Evolutionary conservation across 352 stramenopile genomes (phyloP), one percentile per base, ranked within the genome.

Genomic region (Elongisporangium anandrum): DNA sequence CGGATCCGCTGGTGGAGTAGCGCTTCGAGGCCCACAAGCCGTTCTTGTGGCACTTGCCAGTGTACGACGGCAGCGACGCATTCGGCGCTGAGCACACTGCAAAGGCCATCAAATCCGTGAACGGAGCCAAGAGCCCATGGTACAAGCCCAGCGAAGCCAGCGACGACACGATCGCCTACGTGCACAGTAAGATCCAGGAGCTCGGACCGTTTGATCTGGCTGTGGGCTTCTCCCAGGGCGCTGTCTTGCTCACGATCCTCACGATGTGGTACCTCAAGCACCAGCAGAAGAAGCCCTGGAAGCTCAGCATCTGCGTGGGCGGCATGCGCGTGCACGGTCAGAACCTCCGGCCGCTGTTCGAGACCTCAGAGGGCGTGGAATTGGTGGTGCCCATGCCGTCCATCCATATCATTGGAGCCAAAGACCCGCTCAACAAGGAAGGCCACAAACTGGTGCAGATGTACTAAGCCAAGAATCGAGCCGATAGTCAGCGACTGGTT

Each of bases 151-250:
- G 79, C 24, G 70, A 80, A 5, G 63, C 70, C 54, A 54, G 75
- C 21, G 69, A 81, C 47, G 55, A 70, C 50, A 57, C 68, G 5
- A 63, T 90, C 22, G 73, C 84, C 54, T 82, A 72, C 53, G 75
- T 95, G 63, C 64, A 85, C 49, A 59, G 80, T 22, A 74, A 90
- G 61, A 58, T 94, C 1, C 56, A 67, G 1, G 54, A 76, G 39
- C 58, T 92, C 15, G 86, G 84, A 12, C 80, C 86, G 12, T 88
- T 91, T 34, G 86, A 94, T 54, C 63, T 91, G 52, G 78, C 87
- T 16, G 50, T 92, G 6, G 83, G 82, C 16, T 95, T 95, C 50
- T 93, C 81, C 3, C 87, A 95, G 54, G 87, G 87, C 47, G 76
- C 79, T 4, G 73, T 83, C 23, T 76, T 90, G 62, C 58, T 89